A percentile compares a stretch with the other conserved stretches of the same genome.
phyloP scores from a whole-genome alignment of 2,329 filamentous ascomycete species.

The Pseudogymnoascus sp. region DNA sequence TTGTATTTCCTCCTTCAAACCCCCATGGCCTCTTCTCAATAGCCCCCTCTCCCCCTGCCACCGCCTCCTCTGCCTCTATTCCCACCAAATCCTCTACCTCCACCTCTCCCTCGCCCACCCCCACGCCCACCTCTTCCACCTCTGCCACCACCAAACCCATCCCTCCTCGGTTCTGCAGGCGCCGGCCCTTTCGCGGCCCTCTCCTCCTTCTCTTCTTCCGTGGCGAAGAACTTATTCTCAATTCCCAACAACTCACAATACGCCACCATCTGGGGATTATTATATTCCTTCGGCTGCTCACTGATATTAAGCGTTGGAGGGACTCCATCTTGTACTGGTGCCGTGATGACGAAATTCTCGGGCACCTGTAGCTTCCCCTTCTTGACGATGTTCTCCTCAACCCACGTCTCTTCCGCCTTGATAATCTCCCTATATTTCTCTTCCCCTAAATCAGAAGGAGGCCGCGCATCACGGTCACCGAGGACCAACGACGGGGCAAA shows the following conservation, averaged over 20 bases:
- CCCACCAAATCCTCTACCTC: background rate
- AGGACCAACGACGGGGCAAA: conserved; percentile 60
- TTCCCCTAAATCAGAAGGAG: conserved; percentile 57
- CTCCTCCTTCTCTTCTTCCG: conserved; percentile 57
- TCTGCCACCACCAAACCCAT: conserved; percentile 22
- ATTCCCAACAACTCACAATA: conserved; percentile 77
- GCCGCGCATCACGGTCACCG: conserved; percentile 46
- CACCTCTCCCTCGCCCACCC: conserved; percentile 18
- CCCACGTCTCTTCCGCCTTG: conserved; percentile 64
- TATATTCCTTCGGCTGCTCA: conserved; percentile 69
- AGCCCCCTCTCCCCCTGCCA: background rate
- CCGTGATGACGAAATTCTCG: conserved; percentile 67
- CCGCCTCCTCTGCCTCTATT: background rate
- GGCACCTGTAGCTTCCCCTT: conserved; percentile 58
- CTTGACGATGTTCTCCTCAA: conserved; percentile 64
- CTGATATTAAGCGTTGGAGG: conserved; percentile 39
- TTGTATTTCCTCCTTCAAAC: background rate
- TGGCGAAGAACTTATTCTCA: conserved; percentile 64
- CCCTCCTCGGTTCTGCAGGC: conserved; percentile 28
- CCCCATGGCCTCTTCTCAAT: background rate
- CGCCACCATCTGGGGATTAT: conserved; percentile 72
- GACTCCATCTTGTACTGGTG: conserved; percentile 56
- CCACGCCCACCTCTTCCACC: conserved; percentile 27
- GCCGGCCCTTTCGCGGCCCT: conserved; percentile 51
- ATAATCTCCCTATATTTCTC: conserved; percentile 60